Evolutionary conservation across 495 filamentous ascomycete genomes (phyloP).

Genomic region (Rostrohypoxylon terebratum): DNA sequence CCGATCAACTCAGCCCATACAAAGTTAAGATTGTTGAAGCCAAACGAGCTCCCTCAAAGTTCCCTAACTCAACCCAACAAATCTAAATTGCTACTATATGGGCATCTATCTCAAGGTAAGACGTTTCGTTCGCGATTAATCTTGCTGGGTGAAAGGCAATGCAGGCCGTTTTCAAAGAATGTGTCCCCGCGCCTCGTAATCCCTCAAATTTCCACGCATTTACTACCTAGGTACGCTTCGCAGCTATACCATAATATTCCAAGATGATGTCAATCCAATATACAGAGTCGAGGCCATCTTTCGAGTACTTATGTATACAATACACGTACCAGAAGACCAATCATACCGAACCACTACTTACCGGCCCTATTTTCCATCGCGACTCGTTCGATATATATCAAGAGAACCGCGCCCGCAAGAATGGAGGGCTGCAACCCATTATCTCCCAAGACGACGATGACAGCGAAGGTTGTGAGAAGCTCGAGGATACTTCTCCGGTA

Average conservation of each 20-base stretch:
- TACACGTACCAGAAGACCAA: background rate
- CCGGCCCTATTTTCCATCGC: slow-evolving; percentile 12
- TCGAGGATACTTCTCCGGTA: background rate
- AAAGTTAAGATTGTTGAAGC: slow-evolving; percentile 16
- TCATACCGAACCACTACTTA: background rate
- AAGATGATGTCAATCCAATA: background rate
- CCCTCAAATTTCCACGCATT: background rate
- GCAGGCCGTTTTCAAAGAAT: background rate
- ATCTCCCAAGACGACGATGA: background rate
- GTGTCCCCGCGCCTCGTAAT: background rate
- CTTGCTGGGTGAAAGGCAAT: background rate
- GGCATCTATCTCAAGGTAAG: background rate
- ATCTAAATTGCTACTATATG: background rate
- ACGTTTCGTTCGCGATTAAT: background rate
- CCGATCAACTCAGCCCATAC: background rate
- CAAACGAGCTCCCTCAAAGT: slow-evolving; percentile 20
- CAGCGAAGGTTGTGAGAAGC: background rate
- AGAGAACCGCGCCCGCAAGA: slow-evolving; percentile 2
- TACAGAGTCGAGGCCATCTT: background rate
- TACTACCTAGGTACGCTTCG: background rate
- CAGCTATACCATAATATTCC: background rate
- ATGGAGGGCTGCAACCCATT: too few relatives aligned
- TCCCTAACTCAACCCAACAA: slow-evolving; percentile 5
- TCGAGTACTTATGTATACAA: background rate
- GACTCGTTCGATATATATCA: slow-evolving; percentile 32